Percentiles rank a stretch among this genome's conserved stretches.
Evolutionary conservation across 169 alveolate genomes (phyloP).

Genomic region (Plasmodium gonderi): DNA sequence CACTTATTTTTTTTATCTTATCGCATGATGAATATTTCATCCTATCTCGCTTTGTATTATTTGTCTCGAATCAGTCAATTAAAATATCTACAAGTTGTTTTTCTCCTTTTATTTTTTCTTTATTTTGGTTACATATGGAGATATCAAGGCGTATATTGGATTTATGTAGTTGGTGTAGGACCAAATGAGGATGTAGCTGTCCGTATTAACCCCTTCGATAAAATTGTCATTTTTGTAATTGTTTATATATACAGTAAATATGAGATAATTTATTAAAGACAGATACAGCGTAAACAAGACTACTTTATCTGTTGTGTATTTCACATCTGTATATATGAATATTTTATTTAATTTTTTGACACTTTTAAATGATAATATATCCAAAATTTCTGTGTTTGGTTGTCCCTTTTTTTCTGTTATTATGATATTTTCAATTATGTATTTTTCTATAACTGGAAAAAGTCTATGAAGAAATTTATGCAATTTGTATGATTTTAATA

Average conservation of each 20-base stretch:
- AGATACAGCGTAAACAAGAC: slow-evolving; percentile 45
- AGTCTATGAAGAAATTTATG: slow-evolving; percentile 46
- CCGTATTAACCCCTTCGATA: slow-evolving; percentile 73
- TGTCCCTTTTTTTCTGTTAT: slow-evolving; percentile 13
- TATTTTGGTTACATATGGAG: slow-evolving; percentile 58
- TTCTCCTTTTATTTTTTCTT: not conserved
- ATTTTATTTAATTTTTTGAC: slow-evolving; percentile 61
- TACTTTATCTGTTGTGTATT: slow-evolving; percentile 64
- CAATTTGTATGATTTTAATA: slow-evolving; percentile 39
- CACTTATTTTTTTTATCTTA: too few species aligned
- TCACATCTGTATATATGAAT: slow-evolving; percentile 72
- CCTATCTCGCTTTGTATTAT: not conserved
- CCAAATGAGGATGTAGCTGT: slow-evolving; percentile 70
- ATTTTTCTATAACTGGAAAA: slow-evolving; percentile 60
- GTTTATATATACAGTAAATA: slow-evolving; percentile 40
- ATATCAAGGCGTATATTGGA: slow-evolving; percentile 59
- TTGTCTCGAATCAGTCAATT: not conserved
- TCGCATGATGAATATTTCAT: not conserved
- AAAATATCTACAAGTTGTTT: not conserved
- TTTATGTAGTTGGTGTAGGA: slow-evolving; percentile 57
- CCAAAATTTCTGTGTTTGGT: slow-evolving; percentile 6
- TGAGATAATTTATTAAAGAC: slow-evolving; percentile 44
- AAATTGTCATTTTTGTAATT: slow-evolving; percentile 51
- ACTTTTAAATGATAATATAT: slow-evolving; percentile 35
- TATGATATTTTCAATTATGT: slow-evolving; percentile 44